Base-by-base conservation (phyloP, 148 eudicot species). In the Salicornia ramosissima region DNA sequence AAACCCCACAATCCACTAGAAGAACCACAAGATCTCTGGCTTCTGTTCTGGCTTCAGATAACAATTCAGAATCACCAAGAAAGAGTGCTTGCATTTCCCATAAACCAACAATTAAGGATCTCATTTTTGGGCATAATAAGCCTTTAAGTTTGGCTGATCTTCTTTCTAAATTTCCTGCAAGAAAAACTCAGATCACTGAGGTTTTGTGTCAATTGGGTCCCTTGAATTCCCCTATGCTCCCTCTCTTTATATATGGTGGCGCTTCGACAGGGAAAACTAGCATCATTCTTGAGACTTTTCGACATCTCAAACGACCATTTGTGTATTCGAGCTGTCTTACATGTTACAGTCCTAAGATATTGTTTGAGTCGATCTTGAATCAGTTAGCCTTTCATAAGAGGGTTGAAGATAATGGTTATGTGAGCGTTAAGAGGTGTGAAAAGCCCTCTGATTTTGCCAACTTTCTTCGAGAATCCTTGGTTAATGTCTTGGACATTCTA, bases 221-320 rank as follows among this genome's bases (percentile, higher is more conserved):
- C 34, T 59, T 84, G 61, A 77, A 87, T 79, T 84, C 89, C 22
- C 86, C 90, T n/a, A 79, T 84, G 78, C 65, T 83, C 50, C 98
- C 97, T n/a, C 63, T 93, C 5, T 87, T 90, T 70, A 49, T 93
- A 0, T 88, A 90, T n/a, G 98, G 98, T 57, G 86, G 89, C 28
- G 68, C 88, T 64, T 84, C 97, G 11, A 84, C 95, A 0, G 98
- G 97, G 55, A 93, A 93, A 76, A 93, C 98, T 49, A 85, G 90
- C 72, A 70, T 76, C 26, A 55, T 84, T 57, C 87, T 93, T 15
- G 77, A 90, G 73, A 72, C 74, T 42, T 90, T 93, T 69, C 71
- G 78, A 59, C 85, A 90, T 74, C 80, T 90, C 31, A 83, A 76
- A 29, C 78, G 98, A 10, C 97, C 98, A 4, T 93, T 90, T 56